phyloP scores from a whole-genome alignment of 257 asterid species.

The Cordia subcordata region DNA sequence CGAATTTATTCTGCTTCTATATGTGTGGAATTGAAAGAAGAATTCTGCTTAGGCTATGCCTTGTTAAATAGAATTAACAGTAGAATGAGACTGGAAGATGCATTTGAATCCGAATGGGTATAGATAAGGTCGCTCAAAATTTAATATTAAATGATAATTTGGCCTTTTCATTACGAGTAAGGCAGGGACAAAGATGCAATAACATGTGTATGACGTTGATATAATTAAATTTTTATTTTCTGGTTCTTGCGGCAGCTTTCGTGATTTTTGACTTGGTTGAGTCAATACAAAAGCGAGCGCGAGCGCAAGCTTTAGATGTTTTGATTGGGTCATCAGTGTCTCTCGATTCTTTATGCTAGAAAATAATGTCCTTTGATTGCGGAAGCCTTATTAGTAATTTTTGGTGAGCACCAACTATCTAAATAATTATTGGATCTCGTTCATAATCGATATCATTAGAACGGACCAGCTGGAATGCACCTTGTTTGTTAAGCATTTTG shows the following conservation, averaged over 20 bases:
- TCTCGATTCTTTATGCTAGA: not conserved
- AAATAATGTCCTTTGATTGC: not conserved
- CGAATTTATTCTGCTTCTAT: not conserved
- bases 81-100: no score
- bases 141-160: no score
- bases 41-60: no score
- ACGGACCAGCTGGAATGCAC: not conserved
- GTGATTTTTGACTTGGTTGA: not conserved
- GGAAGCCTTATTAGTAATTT: not conserved
- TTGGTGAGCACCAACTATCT: no score
- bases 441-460: no score
- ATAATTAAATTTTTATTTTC: not conserved
- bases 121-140: no score
- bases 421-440: no score
- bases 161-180: no score
- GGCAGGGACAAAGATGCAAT: not conserved
- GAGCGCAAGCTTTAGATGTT: not conserved
- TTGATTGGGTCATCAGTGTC: not conserved
- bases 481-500: not conserved
- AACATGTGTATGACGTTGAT: not conserved
- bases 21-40: not conserved
- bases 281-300: not conserved
- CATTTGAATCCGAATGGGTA: no score
- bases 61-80: no score
- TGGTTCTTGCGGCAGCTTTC: not conserved